A percentile compares a stretch with the other conserved stretches of the same genome.
Evolutionary conservation across 805 yeast genomes (phyloP).

Genomic region (Lipomyces yamadae): DNA sequence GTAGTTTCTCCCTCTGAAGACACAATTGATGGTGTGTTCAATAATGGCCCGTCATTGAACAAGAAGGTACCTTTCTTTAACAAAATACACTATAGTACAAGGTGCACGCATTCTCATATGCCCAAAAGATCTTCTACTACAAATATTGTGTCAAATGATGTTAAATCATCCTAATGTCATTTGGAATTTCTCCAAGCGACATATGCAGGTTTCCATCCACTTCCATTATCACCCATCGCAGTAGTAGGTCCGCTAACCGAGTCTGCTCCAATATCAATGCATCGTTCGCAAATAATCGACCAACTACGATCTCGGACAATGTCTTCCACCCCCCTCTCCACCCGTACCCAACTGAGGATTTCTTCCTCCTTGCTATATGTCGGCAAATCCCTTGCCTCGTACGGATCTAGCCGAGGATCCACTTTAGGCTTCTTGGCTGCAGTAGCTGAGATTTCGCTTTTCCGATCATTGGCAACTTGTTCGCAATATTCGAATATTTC

Average conservation of each 20-base stretch:
- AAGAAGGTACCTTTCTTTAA: background rate
- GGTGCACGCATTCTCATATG: background rate
- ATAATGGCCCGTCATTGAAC: too few relatives aligned
- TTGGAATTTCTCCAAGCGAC: constrained; percentile 18
- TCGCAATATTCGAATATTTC: constrained; percentile 36
- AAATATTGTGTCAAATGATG: background rate
- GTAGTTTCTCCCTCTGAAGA: background rate
- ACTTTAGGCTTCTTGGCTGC: constrained; percentile 45
- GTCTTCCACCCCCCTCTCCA: constrained; percentile 36
- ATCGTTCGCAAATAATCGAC: constrained; percentile 30
- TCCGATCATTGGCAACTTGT: constrained; percentile 31
- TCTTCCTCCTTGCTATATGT: constrained; percentile 30
- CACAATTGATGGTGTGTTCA: too few relatives aligned
- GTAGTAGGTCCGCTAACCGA: background rate
- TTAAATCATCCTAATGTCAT: background rate
- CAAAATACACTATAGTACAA: background rate
- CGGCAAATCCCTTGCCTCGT: constrained; percentile 43
- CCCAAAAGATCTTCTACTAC: background rate
- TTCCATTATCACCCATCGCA: constrained; percentile 19
- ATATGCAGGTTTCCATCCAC: constrained; percentile 22
- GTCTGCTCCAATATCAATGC: constrained; percentile 29
- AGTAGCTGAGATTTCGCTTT: constrained; percentile 48
- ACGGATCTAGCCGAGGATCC: constrained; percentile 47
- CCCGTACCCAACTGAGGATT: constrained; percentile 36
- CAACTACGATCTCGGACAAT: constrained; percentile 39